These are phyloP conservation scores for Salvia sclarea DNA, from an alignment of 305 asterid species.

Conservation along the genomic window DNA sequence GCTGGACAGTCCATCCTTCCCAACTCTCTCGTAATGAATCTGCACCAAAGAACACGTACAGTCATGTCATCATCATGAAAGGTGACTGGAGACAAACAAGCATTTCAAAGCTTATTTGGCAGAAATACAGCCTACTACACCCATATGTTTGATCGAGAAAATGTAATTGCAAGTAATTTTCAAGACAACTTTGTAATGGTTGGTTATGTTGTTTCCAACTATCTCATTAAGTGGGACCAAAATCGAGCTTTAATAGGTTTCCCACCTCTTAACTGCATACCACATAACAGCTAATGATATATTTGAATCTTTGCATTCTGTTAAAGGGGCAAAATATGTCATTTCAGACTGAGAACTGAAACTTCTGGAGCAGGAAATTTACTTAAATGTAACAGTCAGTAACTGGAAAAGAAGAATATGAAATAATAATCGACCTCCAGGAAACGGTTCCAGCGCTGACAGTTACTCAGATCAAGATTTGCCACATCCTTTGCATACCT, in stretches of 20 bases:
- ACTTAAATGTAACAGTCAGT: neutral
- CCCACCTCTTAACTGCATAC: neutral
- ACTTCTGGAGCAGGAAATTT: slow-evolving; percentile 4
- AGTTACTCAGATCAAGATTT: slow-evolving; percentile 70
- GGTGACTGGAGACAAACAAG: slow-evolving; percentile 3
- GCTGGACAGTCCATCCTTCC: slow-evolving; percentile 85
- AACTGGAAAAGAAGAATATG: slow-evolving; percentile 16
- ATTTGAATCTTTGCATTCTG: neutral
- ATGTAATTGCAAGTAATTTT: neutral
- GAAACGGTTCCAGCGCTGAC: slow-evolving; percentile 87
- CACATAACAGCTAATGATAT: neutral
- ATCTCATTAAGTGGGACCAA: neutral
- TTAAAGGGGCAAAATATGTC: slow-evolving; percentile 1
- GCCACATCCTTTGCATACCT: slow-evolving; percentile 78
- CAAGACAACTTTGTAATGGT: neutral
- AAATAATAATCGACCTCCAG: slow-evolving; percentile 65
- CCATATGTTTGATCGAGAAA: neutral
- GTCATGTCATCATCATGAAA: slow-evolving; percentile 29
- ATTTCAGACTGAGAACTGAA: neutral
- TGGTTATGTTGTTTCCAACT: neutral
- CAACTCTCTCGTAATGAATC: slow-evolving; percentile 93
- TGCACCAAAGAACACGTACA: slow-evolving; percentile 41
- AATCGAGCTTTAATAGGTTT: neutral
- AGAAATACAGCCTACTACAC: neutral
- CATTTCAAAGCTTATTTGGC: neutral